Evolutionary conservation across 441 rosid species (phyloP), one percentile per base, ranked within the genome.

Genomic region (Gossypium gossypioides): DNA sequence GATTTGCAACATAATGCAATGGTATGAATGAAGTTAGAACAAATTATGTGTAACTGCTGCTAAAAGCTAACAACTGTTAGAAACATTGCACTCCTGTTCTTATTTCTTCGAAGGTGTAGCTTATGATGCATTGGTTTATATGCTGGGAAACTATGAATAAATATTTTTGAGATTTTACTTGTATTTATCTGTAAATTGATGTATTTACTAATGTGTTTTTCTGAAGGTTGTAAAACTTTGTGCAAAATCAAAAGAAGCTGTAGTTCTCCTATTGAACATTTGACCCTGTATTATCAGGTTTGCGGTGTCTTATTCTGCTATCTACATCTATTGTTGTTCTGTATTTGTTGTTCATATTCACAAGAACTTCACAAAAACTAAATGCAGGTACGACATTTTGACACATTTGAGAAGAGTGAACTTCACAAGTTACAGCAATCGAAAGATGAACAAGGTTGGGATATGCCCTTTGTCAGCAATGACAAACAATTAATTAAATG

Each of bases 221-320:
- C 76, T 24, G 29, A 76, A 95, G 99, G 98, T 96, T 76, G 97
- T 96, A 78, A 90, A 97, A 69, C 92, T 96, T 27, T 96, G 99
- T 86, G 97, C 99, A 64, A 96, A 96, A 80, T 96, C 99, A 62
- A 91, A 98, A 84, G 98, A 96, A 82, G 96, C 98, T 75, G 98
- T 96, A 90, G 98, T 79, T 92, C 98, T 74, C 99, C 99, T 46
- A 93, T 96, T 73, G 98, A 96, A 84, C 97, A 93, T 88, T 85
- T 96, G 81, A 96, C 98, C 60, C 96, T 96, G 75, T 98, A 96
- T 77, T 93, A 96, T 86, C 99, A 96, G 96, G 99, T 93, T 81
- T 64, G 86, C 71, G 42, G 22, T 67, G 48, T 48, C 16, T 48
- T 57, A 56, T 75, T 55, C 8, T 34, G 40, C 40, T 6, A 6